Conservation (phyloP, 371 early-diverging fungal genomes). For the Gilbertella persicaria region DNA sequence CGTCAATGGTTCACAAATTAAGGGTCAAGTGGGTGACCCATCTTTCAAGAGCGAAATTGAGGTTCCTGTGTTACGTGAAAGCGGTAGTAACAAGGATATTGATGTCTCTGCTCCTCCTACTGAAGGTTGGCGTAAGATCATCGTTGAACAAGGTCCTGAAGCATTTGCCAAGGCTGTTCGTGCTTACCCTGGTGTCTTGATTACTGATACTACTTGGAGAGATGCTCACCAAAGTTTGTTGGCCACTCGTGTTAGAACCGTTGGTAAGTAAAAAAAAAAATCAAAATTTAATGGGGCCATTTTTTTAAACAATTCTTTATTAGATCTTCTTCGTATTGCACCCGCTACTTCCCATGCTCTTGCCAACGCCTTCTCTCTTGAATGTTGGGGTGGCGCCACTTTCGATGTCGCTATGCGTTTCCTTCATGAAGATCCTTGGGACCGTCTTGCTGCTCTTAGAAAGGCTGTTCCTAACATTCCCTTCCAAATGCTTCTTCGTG, state of each 20-base stretch:
- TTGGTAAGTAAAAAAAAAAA: constrained; percentile 47
- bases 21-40: constrained; percentile 83
- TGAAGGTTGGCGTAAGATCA: constrained; percentile 87
- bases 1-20: constrained; percentile 90
- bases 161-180: constrained; percentile 92
- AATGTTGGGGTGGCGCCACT: constrained; percentile 95
- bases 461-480: constrained; percentile 94
- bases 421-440: constrained; percentile 95
- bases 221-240: constrained; percentile 95
- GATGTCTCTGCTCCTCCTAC: constrained; percentile 62
- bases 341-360: constrained; percentile 86
- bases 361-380: constrained; percentile 85
- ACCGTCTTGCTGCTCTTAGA: constrained; percentile 79
- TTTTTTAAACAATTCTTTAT: neutral
- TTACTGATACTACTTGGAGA: constrained; percentile 95
- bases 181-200: constrained; percentile 79
- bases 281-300: neutral
- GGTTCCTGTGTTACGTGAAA: constrained; percentile 57
- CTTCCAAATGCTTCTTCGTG: constrained; percentile 97
- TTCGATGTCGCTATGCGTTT: constrained; percentile 96
- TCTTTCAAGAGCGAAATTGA: constrained; percentile 59
- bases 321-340: constrained; percentile 77
- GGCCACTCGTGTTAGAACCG: constrained; percentile 92
- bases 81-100: constrained; percentile 36
- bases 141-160: constrained; percentile 82